Evolutionary conservation across 495 filamentous ascomycete species (phyloP).

Genomic region (Xylaria acuta): DNA sequence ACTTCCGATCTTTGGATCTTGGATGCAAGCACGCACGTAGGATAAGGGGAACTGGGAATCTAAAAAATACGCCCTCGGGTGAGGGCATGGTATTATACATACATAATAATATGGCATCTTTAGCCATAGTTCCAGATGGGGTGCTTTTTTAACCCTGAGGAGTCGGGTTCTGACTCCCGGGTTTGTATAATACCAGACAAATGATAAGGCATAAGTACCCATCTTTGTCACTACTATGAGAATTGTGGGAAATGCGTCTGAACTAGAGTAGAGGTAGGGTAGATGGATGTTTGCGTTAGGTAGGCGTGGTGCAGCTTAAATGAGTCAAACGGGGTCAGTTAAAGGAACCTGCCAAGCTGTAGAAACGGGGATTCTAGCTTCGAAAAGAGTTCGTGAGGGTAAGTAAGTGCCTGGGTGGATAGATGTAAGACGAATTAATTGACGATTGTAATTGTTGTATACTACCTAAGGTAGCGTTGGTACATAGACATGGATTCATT

Average conservation of each 20-base stretch:
- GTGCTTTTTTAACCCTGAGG: neutral
- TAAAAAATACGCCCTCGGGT: neutral
- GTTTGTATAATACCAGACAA: conserved; percentile 9
- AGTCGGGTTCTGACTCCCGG: neutral
- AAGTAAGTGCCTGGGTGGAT: neutral
- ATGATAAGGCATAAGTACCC: neutral
- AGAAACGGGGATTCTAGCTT: neutral
- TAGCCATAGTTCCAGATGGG: neutral
- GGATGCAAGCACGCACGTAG: neutral
- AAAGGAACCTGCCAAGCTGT: no score
- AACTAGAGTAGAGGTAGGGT: neutral
- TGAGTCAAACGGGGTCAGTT: no score
- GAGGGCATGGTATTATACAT: conserved; percentile 7
- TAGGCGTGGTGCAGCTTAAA: no score
- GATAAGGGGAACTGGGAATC: neutral
- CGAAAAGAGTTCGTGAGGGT: neutral
- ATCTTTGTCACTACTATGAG: neutral
- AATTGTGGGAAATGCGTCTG: neutral
- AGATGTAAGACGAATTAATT: neutral
- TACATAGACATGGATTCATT: no score
- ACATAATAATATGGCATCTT: conserved; percentile 8
- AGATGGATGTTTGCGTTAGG: neutral
- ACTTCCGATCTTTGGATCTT: neutral
- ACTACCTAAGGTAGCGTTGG: no score
- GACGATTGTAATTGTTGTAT: neutral